Evolutionary conservation across 2,329 filamentous ascomycete species (phyloP).

Genomic region (Massarina eburnea): DNA sequence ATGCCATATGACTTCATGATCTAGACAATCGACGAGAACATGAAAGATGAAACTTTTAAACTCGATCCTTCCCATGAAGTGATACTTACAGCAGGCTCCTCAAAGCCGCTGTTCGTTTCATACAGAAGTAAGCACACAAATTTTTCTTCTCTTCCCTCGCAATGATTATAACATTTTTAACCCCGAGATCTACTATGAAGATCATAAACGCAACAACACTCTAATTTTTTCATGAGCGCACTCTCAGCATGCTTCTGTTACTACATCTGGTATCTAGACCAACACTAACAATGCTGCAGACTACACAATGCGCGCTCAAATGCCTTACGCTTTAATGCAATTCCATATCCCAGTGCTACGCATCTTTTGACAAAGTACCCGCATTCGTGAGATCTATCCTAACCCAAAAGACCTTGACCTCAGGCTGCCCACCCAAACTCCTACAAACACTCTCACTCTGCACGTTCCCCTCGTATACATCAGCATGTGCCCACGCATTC

Average conservation of each 20-base stretch:
- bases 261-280: neutral
- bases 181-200: conserved; percentile 61
- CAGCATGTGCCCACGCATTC: conserved; percentile 61
- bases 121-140: conserved; percentile 39
- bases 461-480: conserved; percentile 63
- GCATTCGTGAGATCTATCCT: conserved; percentile 44
- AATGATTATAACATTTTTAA: conserved; percentile 70
- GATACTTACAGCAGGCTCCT: conserved; percentile 22
- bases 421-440: conserved; percentile 59
- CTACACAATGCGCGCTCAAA: neutral
- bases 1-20: conserved; percentile 32
- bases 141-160: conserved; percentile 24
- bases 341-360: neutral
- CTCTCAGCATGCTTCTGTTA: conserved; percentile 6
- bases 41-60: conserved; percentile 33
- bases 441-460: conserved; percentile 64
- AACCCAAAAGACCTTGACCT: conserved; percentile 63
- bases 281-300: conserved; percentile 25
- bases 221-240: conserved; percentile 70
- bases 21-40: conserved; percentile 37
- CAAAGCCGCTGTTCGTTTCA: conserved; percentile 11
- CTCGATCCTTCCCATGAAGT: conserved; percentile 14
- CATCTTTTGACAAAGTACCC: conserved; percentile 14
- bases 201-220: conserved; percentile 67
- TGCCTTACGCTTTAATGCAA: too few species aligned